These are phyloP conservation scores for Dentipellis sp. DNA, from an alignment of 768 basidiomycete genomes.

Conservation along the genomic window DNA sequence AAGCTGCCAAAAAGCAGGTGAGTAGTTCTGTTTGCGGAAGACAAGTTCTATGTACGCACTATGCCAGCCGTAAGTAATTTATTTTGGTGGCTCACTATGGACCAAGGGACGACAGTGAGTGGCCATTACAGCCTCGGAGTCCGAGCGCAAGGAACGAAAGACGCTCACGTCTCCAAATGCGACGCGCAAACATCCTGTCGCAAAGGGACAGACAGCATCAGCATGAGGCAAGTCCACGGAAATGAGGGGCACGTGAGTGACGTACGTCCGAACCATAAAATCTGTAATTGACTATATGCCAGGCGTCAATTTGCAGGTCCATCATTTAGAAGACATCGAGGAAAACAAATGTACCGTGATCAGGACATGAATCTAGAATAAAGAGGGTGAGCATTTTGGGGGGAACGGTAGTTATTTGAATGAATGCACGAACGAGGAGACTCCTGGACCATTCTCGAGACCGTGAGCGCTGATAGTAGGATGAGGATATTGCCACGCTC, in stretches of 20 bases:
- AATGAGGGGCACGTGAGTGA: neutral
- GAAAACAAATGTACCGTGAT: constrained; percentile 34
- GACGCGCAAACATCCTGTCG: constrained; percentile 5
- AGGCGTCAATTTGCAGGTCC: neutral
- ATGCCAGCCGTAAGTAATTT: constrained; percentile 1
- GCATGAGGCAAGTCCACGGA: neutral
- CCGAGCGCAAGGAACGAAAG: too few relatives aligned
- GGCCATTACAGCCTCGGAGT: too few relatives aligned
- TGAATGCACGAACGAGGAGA: constrained; percentile 32
- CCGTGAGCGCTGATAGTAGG: neutral
- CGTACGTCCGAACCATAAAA: constrained; percentile 36
- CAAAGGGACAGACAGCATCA: neutral
- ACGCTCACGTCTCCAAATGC: constrained; percentile 4
- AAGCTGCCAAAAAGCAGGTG: neutral
- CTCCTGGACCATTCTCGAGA: constrained; percentile 28
- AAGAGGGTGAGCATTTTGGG: neutral
- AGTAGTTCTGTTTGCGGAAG: neutral
- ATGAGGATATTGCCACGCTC: constrained; percentile 9
- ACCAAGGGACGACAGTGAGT: too few relatives aligned
- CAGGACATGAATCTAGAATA: constrained; percentile 39
- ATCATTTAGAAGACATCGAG: neutral
- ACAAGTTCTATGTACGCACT: neutral
- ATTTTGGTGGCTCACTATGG: constrained; percentile 3
- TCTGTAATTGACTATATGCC: constrained; percentile 36
- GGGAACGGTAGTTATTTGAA: neutral